A percentile compares a stretch with the other conserved stretches of the same genome.
Evolutionary conservation across 306 rosid species (phyloP).

Genomic region (Calophaca sinica): DNA sequence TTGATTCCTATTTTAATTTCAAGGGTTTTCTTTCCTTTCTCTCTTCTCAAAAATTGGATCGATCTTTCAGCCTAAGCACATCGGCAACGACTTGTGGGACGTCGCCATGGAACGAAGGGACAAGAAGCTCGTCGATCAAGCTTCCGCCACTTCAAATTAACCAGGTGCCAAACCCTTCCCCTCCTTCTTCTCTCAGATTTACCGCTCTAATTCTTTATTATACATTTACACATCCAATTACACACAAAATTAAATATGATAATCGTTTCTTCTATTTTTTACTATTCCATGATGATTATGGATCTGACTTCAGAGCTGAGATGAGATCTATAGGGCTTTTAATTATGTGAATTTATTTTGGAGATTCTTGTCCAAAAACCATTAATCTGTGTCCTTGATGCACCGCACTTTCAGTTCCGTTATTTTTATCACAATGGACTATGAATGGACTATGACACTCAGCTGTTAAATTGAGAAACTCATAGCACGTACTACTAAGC

Average conservation of each 20-base stretch:
- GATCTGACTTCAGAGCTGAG: not conserved
- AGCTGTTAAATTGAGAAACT: not conserved
- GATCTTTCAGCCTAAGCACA: conserved; percentile 80
- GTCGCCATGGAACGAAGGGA: conserved; percentile 98
- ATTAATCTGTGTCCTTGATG: not conserved
- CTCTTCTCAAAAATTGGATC: not conserved
- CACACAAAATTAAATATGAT: not conserved
- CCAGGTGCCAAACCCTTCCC: not conserved
- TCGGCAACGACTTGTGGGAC: conserved; percentile 94
- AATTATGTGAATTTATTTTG: not conserved
- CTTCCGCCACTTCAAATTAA: conserved; percentile 54
- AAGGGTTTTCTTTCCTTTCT: not conserved
- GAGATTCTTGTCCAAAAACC: not conserved
- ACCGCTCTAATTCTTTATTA: not conserved
- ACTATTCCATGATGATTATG: not conserved
- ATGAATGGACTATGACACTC: not conserved
- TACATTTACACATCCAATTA: too few relatives aligned
- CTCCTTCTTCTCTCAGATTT: not conserved
- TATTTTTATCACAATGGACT: not conserved
- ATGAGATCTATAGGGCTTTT: not conserved
- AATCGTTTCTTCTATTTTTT: not conserved
- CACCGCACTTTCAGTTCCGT: not conserved
- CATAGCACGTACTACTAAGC: not conserved
- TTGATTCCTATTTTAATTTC: not conserved
- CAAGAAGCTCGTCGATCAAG: conserved; percentile 74